phyloP scores from a whole-genome alignment of 2,329 filamentous ascomycete species.

The Magnaporthiopsis poae region DNA sequence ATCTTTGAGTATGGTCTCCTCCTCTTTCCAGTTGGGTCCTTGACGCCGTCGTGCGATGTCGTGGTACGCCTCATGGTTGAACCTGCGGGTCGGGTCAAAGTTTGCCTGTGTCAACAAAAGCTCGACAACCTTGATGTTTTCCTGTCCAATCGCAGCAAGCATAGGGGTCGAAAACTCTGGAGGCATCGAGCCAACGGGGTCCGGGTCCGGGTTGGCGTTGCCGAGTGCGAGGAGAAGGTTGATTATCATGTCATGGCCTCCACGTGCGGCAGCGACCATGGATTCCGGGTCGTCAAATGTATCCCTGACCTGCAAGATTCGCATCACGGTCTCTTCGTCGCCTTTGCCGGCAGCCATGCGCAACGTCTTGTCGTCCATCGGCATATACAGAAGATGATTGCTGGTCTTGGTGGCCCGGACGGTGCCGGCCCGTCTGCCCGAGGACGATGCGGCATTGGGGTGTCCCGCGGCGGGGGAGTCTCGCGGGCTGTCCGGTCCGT shows the following conservation, averaged over 20 bases:
- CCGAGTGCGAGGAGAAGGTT: slow-evolving; percentile 66
- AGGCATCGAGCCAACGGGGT: slow-evolving; percentile 48
- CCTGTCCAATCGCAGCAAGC: slow-evolving; percentile 82
- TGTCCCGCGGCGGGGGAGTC: slow-evolving; percentile 37
- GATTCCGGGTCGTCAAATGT: slow-evolving; percentile 67
- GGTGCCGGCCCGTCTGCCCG: slow-evolving; percentile 42
- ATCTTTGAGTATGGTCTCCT: slow-evolving; percentile 69
- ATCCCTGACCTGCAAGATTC: slow-evolving; percentile 52
- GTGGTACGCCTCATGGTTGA: slow-evolving; percentile 70
- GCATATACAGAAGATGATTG: slow-evolving; percentile 55
- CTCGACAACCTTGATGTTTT: slow-evolving; percentile 74
- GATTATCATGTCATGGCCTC: slow-evolving; percentile 79
- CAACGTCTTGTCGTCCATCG: slow-evolving; percentile 51
- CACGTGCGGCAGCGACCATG: slow-evolving; percentile 81
- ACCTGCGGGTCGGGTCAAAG: slow-evolving; percentile 74
- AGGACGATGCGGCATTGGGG: slow-evolving; percentile 23
- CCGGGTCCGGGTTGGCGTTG: slow-evolving; percentile 57
- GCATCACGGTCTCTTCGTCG: slow-evolving; percentile 51
- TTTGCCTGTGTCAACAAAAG: slow-evolving; percentile 64
- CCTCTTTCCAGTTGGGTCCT: slow-evolving; percentile 83
- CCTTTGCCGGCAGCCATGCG: slow-evolving; percentile 50
- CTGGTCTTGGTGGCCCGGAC: slow-evolving; percentile 54
- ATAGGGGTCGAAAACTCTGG: slow-evolving; percentile 81
- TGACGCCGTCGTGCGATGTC: slow-evolving; percentile 75
- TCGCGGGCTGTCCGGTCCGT: slow-evolving; percentile 49